Percentiles rank a stretch among this genome's conserved stretches.
These are phyloP conservation scores for Gracilaria caudata DNA, from an alignment of 23 red algal genomes.

Conservation along the genomic window DNA sequence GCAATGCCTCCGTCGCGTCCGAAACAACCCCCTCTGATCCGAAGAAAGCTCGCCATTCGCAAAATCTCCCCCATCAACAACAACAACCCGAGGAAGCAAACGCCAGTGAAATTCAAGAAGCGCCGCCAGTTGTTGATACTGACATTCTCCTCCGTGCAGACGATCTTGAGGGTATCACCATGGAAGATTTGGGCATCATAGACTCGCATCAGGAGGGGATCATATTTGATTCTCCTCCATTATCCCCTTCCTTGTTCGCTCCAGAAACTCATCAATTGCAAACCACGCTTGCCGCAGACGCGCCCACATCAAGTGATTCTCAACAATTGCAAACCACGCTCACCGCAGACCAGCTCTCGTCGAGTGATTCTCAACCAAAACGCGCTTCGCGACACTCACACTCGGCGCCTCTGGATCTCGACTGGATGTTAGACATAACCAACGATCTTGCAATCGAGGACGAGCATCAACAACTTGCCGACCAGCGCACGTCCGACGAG, in stretches of 20 bases:
- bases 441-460: background rate
- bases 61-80: background rate
- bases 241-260: background rate
- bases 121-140: too few species aligned
- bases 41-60: background rate
- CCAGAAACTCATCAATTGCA: background rate
- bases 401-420: background rate
- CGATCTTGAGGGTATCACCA: slow-evolving; percentile 32
- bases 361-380: background rate
- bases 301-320: background rate
- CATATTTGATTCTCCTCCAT: background rate
- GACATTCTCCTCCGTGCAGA: slow-evolving; percentile 39
- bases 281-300: background rate
- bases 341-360: background rate
- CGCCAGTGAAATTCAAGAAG: too few species aligned
- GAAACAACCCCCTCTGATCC: too few species aligned
- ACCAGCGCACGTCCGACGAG: background rate
- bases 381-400: background rate
- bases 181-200: slow-evolving; percentile 60
- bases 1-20: background rate
- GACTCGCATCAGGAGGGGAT: slow-evolving; percentile 33
- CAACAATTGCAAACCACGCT: background rate
- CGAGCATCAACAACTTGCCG: background rate
- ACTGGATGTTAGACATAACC: background rate
- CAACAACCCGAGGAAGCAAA: background rate